phyloP scores from a whole-genome alignment of 371 early-diverging fungal genomes.

The Mucor saturninus region DNA sequence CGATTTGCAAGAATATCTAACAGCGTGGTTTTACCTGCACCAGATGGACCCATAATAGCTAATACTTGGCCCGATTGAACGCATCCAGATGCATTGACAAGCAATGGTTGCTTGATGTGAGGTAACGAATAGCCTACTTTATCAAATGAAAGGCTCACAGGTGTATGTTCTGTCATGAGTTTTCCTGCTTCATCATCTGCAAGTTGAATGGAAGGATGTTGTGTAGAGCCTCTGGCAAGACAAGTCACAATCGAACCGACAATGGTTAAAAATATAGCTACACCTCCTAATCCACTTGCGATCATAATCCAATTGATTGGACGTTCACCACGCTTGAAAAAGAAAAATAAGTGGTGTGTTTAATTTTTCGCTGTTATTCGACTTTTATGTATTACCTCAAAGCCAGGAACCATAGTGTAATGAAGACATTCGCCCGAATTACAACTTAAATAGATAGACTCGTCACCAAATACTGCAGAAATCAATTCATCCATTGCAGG shows the following conservation, averaged over 20 bases:
- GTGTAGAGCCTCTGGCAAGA: conserved; percentile 39
- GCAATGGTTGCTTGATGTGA: conserved; percentile 43
- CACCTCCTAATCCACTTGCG: conserved; percentile 61
- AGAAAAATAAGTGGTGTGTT: not conserved
- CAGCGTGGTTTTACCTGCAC: conserved; percentile 73
- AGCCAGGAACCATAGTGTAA: conserved; percentile 87
- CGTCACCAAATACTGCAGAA: conserved; percentile 74
- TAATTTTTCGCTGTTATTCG: not conserved
- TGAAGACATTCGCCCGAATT: conserved; percentile 86
- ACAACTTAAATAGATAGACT: conserved; percentile 73
- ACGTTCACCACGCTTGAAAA: not conserved
- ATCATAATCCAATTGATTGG: conserved; percentile 60
- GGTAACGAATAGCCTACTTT: conserved; percentile 61
- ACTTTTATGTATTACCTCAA: conserved; percentile 56
- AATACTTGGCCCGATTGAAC: conserved; percentile 82
- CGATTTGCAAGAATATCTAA: conserved; percentile 82
- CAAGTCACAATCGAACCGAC: conserved; percentile 48
- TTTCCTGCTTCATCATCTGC: conserved; percentile 69
- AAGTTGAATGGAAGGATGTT: conserved; percentile 37
- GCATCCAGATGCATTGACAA: conserved; percentile 70
- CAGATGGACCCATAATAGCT: conserved; percentile 85
- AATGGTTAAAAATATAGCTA: conserved; percentile 61
- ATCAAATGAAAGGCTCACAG: conserved; percentile 70
- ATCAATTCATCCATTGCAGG: conserved; percentile 78
- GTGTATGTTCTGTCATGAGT: conserved; percentile 76